These are phyloP conservation scores for Fusarium vanettenii DNA, from an alignment of 2,329 filamentous ascomycete genomes.

Conservation along the genomic window DNA sequence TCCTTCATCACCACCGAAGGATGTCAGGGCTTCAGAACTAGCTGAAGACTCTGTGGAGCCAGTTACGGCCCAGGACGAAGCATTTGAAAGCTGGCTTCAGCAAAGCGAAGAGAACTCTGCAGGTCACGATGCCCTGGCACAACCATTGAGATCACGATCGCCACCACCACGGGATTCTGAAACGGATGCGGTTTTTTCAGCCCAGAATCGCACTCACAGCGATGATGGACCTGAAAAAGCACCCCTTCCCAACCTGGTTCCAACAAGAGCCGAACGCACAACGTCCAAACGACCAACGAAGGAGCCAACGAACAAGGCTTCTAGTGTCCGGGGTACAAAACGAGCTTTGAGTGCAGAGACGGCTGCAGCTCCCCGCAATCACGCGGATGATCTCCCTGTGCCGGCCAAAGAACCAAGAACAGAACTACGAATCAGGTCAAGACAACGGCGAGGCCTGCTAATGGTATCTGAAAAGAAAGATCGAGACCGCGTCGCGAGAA, in stretches of 20 bases:
- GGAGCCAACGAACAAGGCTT: background rate
- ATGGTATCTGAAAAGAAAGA: slow-evolving; percentile 54
- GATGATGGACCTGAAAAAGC: background rate
- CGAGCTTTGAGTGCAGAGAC: slow-evolving; percentile 5
- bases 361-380: background rate
- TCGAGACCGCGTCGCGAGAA: background rate
- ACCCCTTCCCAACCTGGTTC: background rate
- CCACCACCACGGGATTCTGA: background rate
- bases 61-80: slow-evolving; percentile 6
- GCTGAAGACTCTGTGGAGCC: background rate
- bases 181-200: background rate
- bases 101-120: slow-evolving; percentile 1
- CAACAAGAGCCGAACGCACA: background rate
- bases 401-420: slow-evolving; percentile 50
- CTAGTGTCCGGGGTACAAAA: slow-evolving; percentile 6
- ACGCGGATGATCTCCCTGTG: background rate
- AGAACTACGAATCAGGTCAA: slow-evolving; percentile 59
- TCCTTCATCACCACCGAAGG: background rate
- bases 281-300: background rate
- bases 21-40: background rate
- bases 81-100: slow-evolving; percentile 27
- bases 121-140: background rate
- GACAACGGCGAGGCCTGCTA: slow-evolving; percentile 60
- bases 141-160: background rate
- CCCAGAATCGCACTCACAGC: background rate